Conservation (phyloP, 2,329 filamentous ascomycete species). For the Colletotrichum plurivorum region DNA sequence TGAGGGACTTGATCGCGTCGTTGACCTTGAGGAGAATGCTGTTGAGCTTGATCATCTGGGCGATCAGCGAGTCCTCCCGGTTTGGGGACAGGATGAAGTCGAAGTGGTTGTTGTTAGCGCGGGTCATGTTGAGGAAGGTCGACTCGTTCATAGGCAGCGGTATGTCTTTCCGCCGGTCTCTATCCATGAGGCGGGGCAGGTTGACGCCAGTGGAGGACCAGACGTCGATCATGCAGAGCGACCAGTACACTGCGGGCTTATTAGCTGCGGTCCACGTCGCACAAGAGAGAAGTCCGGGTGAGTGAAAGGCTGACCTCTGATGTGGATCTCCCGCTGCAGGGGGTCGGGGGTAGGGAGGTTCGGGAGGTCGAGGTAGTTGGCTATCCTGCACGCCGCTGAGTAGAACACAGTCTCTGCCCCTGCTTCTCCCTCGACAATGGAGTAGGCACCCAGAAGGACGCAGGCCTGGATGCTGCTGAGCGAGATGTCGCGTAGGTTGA, state of each 20-base stretch:
- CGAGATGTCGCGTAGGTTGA: slow-evolving; percentile 53
- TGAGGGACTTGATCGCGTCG: slow-evolving; percentile 46
- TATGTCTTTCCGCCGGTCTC: slow-evolving; percentile 42
- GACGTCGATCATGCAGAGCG: slow-evolving; percentile 44
- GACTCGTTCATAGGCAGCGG: slow-evolving; percentile 54
- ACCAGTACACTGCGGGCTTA: slow-evolving; percentile 40
- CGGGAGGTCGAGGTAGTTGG: slow-evolving; percentile 53
- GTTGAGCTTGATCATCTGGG: slow-evolving; percentile 47
- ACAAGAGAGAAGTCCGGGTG: not conserved
- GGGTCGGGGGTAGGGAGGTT: slow-evolving; percentile 45
- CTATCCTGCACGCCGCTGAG: slow-evolving; percentile 52
- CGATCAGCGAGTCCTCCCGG: slow-evolving; percentile 41
- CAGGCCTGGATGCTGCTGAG: slow-evolving; percentile 55
- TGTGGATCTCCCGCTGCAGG: slow-evolving; percentile 54
- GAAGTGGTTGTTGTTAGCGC: slow-evolving; percentile 41
- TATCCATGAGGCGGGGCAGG: slow-evolving; percentile 41
- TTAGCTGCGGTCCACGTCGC: not conserved
- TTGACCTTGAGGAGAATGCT: slow-evolving; percentile 56
- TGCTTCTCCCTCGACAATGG: slow-evolving; percentile 52
- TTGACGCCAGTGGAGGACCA: slow-evolving; percentile 45
- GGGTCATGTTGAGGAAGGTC: slow-evolving; percentile 47
- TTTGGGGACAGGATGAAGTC: slow-evolving; percentile 42
- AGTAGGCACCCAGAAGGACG: slow-evolving; percentile 52
- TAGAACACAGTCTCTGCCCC: slow-evolving; percentile 56
- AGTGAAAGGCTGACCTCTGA: slow-evolving; percentile 42